phyloP scores from a whole-genome alignment of 1,139 yeast species.

The Diutina pseudorugosa region DNA sequence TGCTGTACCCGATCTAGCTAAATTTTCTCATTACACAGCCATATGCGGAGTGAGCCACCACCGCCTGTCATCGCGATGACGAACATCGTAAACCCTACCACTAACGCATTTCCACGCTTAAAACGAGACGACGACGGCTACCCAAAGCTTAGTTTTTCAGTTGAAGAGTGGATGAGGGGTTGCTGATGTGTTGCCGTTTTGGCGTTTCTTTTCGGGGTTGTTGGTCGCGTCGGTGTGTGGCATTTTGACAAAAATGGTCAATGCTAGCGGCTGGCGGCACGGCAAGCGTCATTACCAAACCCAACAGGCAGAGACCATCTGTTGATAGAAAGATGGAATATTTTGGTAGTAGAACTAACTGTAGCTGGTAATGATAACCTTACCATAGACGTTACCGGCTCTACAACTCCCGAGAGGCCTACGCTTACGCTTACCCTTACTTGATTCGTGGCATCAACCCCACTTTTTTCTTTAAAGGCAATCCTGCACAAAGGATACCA shows the following conservation, averaged over 20 bases:
- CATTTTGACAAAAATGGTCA: not conserved
- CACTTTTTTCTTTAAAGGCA: not conserved
- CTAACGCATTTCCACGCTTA: not conserved
- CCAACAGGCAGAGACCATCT: not conserved
- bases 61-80: not conserved
- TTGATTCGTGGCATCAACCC: not conserved
- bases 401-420: no score
- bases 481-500: not conserved
- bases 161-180: not conserved
- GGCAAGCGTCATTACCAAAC: not conserved
- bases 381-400: no score
- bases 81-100: not conserved
- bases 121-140: not conserved
- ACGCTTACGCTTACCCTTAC: not conserved
- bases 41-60: not conserved
- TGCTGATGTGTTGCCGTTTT: not conserved
- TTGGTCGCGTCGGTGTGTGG: not conserved
- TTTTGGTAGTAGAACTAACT: no score
- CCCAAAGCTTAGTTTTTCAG: not conserved
- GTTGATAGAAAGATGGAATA: not conserved
- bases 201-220: not conserved
- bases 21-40: not conserved
- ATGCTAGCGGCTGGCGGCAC: not conserved
- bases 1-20: not conserved
- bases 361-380: not conserved